Conservation (phyloP, 352 stramenopile genomes). For the Globisporangium lucens region DNA sequence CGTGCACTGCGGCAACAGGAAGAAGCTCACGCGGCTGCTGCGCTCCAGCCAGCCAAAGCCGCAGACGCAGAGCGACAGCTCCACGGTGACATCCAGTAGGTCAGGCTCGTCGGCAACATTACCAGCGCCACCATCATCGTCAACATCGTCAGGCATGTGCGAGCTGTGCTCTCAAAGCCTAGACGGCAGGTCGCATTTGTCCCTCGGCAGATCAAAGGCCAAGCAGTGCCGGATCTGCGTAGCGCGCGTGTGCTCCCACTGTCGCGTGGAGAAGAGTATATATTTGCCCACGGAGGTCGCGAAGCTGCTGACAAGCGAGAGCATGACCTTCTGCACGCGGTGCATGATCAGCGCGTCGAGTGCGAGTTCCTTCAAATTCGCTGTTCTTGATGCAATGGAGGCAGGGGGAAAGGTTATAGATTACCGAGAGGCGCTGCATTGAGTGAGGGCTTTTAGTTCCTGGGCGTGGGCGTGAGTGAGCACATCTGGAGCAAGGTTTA, state of each 20-base stretch:
- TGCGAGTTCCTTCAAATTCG: slow-evolving; percentile 14
- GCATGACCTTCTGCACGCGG: slow-evolving; percentile 25
- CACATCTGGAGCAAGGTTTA: no score
- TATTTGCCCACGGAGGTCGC: slow-evolving; percentile 20
- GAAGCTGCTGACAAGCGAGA: slow-evolving; percentile 21
- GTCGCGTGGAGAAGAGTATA: slow-evolving; percentile 20
- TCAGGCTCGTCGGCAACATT: background rate
- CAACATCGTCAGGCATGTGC: background rate
- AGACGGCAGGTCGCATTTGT: background rate
- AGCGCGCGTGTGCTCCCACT: slow-evolving; percentile 23
- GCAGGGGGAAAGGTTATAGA: background rate
- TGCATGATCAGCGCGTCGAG: slow-evolving; percentile 23
- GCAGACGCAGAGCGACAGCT: background rate
- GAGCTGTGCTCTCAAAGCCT: slow-evolving; percentile 1
- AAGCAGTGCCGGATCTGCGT: slow-evolving; percentile 7
- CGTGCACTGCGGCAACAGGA: slow-evolving; percentile 22
- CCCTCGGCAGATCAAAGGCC: background rate
- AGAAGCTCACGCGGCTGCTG: background rate
- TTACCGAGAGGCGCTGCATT: background rate
- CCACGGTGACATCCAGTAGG: background rate
- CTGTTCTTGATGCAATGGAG: background rate
- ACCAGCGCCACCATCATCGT: background rate
- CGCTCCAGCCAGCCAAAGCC: background rate
- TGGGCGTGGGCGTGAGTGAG: background rate
- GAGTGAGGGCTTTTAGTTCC: background rate